Percentiles rank a stretch among this genome's conserved stretches.
Conservation (phyloP, 2,329 filamentous ascomycete genomes). For the Xylaria sp. region DNA sequence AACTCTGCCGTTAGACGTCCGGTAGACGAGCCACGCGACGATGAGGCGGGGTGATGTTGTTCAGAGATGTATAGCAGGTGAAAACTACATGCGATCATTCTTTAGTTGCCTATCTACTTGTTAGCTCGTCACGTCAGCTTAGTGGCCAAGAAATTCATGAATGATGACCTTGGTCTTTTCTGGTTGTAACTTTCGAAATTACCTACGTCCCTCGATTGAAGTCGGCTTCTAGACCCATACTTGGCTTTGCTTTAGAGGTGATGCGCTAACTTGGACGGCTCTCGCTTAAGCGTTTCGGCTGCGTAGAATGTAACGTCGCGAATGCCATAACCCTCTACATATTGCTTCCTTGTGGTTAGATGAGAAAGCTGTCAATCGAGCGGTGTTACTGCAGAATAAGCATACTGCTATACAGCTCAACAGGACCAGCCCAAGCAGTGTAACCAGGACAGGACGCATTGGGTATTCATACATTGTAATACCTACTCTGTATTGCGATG, state of each 20-base stretch:
- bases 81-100: neutral
- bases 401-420: too few species aligned
- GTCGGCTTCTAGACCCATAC: neutral
- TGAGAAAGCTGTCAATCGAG: neutral
- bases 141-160: neutral
- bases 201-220: neutral
- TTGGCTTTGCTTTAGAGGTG: neutral
- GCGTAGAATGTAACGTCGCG: conserved; percentile 13
- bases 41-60: neutral
- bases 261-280: conserved; percentile 3
- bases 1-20: neutral
- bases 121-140: neutral
- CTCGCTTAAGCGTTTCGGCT: conserved; percentile 4
- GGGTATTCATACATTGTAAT: too few species aligned
- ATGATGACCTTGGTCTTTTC: neutral
- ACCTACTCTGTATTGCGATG: too few species aligned
- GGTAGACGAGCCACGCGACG: neutral
- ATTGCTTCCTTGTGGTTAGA: neutral
- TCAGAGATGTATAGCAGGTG: neutral
- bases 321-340: neutral
- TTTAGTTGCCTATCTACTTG: neutral
- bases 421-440: neutral
- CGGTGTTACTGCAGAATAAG: neutral
- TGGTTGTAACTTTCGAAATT: neutral
- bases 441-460: too few species aligned